Base-by-base conservation (phyloP, 805 yeast genomes). In the Barnettozyma sp. region DNA sequence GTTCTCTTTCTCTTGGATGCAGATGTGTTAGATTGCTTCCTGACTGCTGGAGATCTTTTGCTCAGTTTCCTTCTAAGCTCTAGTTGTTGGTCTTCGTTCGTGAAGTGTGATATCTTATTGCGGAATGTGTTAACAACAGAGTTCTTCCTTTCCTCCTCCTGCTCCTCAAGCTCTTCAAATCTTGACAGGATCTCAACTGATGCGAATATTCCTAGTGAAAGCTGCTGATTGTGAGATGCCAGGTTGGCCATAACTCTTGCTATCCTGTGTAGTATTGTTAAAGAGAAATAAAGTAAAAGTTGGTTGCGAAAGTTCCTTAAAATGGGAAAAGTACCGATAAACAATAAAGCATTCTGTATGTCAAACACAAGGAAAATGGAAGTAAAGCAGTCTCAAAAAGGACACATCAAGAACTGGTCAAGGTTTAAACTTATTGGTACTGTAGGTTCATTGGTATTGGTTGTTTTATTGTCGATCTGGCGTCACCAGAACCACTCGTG, bases 131-230 rank as follows among this genome's bases (percentile, higher is more conserved):
- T 18, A 8, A 20, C 9, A 7, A 5, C 18, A 10, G n/a, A n/a
- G n/a, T n/a, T n/a, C n/a, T 26, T 23, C 6, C 13, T 11, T 17
- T 15, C 13, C 16, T 30, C 28, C 13, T 36, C 34, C 22, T 49
- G 50, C 12, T 38, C 35, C 4, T 46, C 43, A 2, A 48, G 9
- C 4, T 43, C 48, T 13, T 48, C 54, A 5, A 49, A 7, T 10
- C 51, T 38, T 1, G 52, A 39, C 35, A 48, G 56, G 11, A 45
- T 42, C 36, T 51, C 54, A 3, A 54, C 46, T 14, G 52, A 50
- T 16, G 46, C 32, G 25, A 50, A 46, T 8, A 33, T 28, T 17
- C 40, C 40, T 13, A 16, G 35, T 7, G 26, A 15, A 10, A 6
- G 25, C n/a, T n/a, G n/a, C n/a, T n/a, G n/a, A n/a, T n/a, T n/a